Base-by-base conservation (phyloP, 495 filamentous ascomycete genomes). In the Hypoxylon fragiforme region DNA sequence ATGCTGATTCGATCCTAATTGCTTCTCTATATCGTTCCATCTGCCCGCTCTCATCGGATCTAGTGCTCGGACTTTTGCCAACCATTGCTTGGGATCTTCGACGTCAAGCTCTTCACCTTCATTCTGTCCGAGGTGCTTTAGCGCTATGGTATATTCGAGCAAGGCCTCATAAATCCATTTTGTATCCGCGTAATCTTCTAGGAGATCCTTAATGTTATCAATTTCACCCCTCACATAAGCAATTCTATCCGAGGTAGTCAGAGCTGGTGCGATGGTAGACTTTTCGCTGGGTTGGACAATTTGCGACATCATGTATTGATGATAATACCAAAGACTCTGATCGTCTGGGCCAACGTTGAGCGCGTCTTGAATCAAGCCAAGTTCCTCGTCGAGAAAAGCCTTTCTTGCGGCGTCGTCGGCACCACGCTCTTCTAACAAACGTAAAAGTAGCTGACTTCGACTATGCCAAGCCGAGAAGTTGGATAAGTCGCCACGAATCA, bases 391-490 rank as follows among this genome's bases (percentile, higher is more conserved):
- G 26, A 96, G 71, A 59, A 96, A 86, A 14, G 72, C 73, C 60
- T 74, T 75, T 55, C 94, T 77, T 34, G 82, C 79, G 20, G 68
- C 71, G 42, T 83, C 78, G 46, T 79, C 80, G 21, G 88, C 87
- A 1, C 71, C 65, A 28, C 87, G 77, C 60, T 92, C 87, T 26
- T 83, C 74, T 34, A 99, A 71, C 2, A 96, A 62, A 13, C 78
- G 77, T 14, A 88, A 85, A 39, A 97, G 92, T 21, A 97, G 75
- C 67, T 85, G 87, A 44, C 87, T 90, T 35, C 94, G 79, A 58
- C 87, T 85, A 69, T 99, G 94, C 95, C 94, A 97, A 1, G 94
- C 94, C 7, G 91, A 96, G 68, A 97, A 99, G 64, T 99, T 99
- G 13, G 86, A 92, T 47, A 99, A 74, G 45, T 91, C 90, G 11